Evolutionary conservation across 2,329 filamentous ascomycete genomes (phyloP).

Genomic region (Scleromitrula shiraiana): DNA sequence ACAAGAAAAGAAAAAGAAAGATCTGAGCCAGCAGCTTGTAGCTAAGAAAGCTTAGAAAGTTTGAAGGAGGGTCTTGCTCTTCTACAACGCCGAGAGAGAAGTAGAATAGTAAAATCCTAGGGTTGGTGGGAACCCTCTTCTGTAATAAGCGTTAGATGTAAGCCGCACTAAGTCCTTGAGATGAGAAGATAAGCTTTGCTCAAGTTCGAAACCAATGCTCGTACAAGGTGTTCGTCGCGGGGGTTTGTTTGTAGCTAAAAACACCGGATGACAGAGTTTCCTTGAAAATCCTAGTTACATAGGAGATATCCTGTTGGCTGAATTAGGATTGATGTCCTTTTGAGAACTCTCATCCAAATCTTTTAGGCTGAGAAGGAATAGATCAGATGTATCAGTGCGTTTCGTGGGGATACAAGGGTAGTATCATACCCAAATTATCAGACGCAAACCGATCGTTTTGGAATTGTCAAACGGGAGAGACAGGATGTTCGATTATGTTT

Average conservation of each 20-base stretch:
- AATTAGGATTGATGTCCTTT: conserved; percentile 12
- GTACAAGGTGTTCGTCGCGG: conserved; percentile 21
- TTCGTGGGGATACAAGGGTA: conserved; percentile 29
- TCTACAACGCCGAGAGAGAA: conserved; percentile 36
- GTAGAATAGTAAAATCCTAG: conserved; percentile 28
- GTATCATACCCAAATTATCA: conserved; percentile 31
- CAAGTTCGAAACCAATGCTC: conserved; percentile 14
- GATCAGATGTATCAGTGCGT: conserved; percentile 39
- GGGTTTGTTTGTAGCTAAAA: conserved; percentile 1
- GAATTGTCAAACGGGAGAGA: neutral
- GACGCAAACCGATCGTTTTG: conserved; percentile 42
- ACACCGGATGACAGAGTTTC: conserved; percentile 21
- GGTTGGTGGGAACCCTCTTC: conserved; percentile 26
- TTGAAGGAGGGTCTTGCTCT: conserved; percentile 35
- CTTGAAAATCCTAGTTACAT: conserved; percentile 17
- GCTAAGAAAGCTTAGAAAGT: conserved; percentile 24
- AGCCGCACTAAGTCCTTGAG: neutral
- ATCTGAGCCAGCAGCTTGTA: conserved; percentile 50
- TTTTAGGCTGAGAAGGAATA: conserved; percentile 6
- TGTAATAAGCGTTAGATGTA: conserved; percentile 12
- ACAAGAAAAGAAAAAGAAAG: conserved; percentile 35
- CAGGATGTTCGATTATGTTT: neutral
- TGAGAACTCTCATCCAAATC: conserved; percentile 30
- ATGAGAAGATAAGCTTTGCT: neutral
- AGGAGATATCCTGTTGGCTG: neutral